Evolutionary conservation across 441 rosid genomes (phyloP).

Genomic region (Gossypium aridum): DNA sequence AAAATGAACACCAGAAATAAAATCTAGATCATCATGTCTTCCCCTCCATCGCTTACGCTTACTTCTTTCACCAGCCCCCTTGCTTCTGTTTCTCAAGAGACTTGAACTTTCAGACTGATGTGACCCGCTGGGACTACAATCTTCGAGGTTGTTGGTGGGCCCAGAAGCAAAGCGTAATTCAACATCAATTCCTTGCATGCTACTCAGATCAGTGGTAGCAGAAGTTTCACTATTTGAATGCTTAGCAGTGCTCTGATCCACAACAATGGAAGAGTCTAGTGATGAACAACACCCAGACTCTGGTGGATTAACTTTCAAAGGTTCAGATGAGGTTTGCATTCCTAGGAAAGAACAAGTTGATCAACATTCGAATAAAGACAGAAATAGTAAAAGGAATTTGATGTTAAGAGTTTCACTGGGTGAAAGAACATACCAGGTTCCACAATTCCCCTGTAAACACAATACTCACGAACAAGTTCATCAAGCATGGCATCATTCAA

Average conservation of each 20-base stretch:
- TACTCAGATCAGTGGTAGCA: slow-evolving; percentile 33
- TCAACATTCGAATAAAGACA: slow-evolving; percentile 11
- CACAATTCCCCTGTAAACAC: slow-evolving; percentile 84
- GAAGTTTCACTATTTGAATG: slow-evolving; percentile 52
- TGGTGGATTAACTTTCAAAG: slow-evolving; percentile 33
- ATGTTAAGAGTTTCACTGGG: slow-evolving; percentile 33
- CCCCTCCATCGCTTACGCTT: slow-evolving; percentile 95
- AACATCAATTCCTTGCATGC: slow-evolving; percentile 37
- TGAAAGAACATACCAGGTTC: slow-evolving; percentile 41
- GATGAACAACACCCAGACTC: slow-evolving; percentile 42
- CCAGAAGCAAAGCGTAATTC: slow-evolving; percentile 56
- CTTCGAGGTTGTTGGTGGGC: slow-evolving; percentile 41
- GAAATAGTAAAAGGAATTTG: slow-evolving; percentile 1
- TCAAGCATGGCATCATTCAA: slow-evolving; percentile 67
- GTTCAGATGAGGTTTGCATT: slow-evolving; percentile 27
- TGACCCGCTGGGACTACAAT: slow-evolving; percentile 82
- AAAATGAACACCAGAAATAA: slow-evolving; percentile 33
- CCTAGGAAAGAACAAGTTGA: slow-evolving; percentile 22
- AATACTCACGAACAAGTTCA: slow-evolving; percentile 79
- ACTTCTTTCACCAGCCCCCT: slow-evolving; percentile 53
- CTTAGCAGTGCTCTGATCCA: slow-evolving; percentile 36
- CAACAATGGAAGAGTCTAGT: slow-evolving; percentile 43
- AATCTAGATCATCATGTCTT: slow-evolving; percentile 54
- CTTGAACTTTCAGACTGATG: slow-evolving; percentile 41
- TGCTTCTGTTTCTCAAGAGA: slow-evolving; percentile 43